These are phyloP conservation scores for Quercus mongolica DNA, from an alignment of 306 rosid species.

Conservation along the genomic window DNA sequence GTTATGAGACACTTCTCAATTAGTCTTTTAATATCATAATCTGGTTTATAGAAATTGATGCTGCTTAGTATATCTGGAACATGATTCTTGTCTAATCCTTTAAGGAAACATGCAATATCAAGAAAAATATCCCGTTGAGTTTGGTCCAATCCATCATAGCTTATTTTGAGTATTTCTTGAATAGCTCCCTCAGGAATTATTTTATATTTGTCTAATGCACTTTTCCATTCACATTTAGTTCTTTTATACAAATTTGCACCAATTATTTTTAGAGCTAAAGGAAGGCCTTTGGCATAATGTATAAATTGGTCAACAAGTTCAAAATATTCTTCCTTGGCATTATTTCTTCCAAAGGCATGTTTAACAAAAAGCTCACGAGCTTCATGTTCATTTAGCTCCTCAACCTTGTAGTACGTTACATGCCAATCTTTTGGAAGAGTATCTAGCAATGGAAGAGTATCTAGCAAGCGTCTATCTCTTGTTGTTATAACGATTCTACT, in stretches of 20 bases:
- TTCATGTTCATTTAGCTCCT: not conserved
- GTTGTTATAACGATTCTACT: constrained; percentile 26
- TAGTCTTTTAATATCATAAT: constrained; percentile 18
- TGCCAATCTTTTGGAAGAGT: not conserved
- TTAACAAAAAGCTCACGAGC: constrained; percentile 18
- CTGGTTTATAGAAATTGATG: not conserved
- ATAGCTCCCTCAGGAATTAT: constrained; percentile 5
- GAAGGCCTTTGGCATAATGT: constrained; percentile 34
- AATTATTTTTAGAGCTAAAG: constrained; percentile 25
- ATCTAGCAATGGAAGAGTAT: constrained; percentile 8
- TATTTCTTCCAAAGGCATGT: constrained; percentile 5
- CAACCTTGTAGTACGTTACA: not conserved
- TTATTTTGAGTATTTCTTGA: constrained; percentile 10
- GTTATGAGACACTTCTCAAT: constrained; percentile 21
- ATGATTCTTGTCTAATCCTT: not conserved
- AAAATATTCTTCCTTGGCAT: not conserved
- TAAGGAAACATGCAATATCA: constrained; percentile 40
- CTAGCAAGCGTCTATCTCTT: constrained; percentile 15
- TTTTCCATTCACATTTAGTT: constrained; percentile 13
- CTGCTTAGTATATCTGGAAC: constrained; percentile 8
- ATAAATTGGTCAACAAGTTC: constrained; percentile 3
- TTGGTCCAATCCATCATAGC: constrained; percentile 27
- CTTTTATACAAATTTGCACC: constrained; percentile 14
- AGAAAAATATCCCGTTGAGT: constrained; percentile 20
- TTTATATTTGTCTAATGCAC: constrained; percentile 9